Conservation (phyloP, 345 rosid genomes). For the Alliaria petiolata region DNA sequence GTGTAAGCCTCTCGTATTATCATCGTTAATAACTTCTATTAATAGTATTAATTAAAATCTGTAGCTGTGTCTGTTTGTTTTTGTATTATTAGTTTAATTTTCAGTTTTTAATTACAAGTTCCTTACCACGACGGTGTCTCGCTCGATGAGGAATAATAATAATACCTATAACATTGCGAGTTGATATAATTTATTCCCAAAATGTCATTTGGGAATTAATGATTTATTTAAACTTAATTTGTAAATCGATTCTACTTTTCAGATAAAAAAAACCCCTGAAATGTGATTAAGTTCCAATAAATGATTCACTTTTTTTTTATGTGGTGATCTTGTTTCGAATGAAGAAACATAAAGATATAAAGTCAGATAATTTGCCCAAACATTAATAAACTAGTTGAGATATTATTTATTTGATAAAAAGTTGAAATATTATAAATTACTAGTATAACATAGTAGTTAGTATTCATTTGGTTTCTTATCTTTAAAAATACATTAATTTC, state of each 20-base stretch:
- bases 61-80: background rate
- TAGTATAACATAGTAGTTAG: no score
- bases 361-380: background rate
- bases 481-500: background rate
- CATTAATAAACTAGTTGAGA: background rate
- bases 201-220: background rate
- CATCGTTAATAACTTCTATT: slow-evolving; percentile 16
- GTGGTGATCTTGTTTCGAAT: slow-evolving; percentile 14
- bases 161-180: background rate
- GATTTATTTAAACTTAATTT: background rate
- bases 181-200: no score
- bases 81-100: slow-evolving; percentile 10
- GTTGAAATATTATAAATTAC: no score
- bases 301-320: background rate
- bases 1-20: slow-evolving; percentile 32
- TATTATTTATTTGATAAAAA: no score
- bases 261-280: background rate
- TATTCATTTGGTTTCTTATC: slow-evolving; percentile 3
- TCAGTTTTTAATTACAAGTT: background rate
- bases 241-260: background rate
- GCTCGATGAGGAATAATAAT: slow-evolving; percentile 9
- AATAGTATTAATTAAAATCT: slow-evolving; percentile 1
- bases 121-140: slow-evolving; percentile 7
- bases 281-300: background rate
- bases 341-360: slow-evolving; percentile 11